Conservation (phyloP, 2,329 filamentous ascomycete genomes). For the Venturia oleaginea region DNA sequence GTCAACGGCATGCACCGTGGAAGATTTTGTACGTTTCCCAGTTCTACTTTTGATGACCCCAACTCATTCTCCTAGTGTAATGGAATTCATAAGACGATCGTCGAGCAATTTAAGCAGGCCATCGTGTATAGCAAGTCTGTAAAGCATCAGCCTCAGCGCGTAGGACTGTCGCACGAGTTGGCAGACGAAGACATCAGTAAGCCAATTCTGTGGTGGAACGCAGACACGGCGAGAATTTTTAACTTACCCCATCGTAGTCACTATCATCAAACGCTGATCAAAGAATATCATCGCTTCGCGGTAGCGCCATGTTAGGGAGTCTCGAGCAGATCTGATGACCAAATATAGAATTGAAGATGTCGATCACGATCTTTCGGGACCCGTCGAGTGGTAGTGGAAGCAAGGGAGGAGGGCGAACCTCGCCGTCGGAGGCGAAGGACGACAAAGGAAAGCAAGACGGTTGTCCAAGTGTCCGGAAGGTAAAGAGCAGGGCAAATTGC, state of each 20-base stretch:
- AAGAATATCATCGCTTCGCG: background rate
- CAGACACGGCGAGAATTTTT: background rate
- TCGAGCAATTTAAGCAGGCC: conserved; percentile 90
- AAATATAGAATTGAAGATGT: background rate
- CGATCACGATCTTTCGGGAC: background rate
- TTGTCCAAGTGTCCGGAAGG: background rate
- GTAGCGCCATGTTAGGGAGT: conserved; percentile 3
- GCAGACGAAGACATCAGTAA: conserved; percentile 94
- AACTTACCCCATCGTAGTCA: conserved; percentile 24
- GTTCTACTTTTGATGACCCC: conserved; percentile 4
- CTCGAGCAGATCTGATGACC: background rate
- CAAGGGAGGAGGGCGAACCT: background rate
- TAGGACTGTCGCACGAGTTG: conserved; percentile 83
- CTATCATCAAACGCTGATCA: conserved; percentile 33
- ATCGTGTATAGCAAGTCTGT: conserved; percentile 97
- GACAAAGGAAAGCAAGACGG: background rate
- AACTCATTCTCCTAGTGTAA: conserved; percentile 59
- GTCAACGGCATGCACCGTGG: conserved; percentile 73
- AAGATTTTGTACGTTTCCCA: conserved; percentile 76
- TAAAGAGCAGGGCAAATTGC: conserved; percentile 3
- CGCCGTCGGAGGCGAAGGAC: conserved; percentile 2
- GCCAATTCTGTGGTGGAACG: conserved; percentile 21
- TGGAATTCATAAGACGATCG: conserved; percentile 89
- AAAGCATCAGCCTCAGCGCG: conserved; percentile 95
- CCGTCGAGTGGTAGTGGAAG: background rate